Base-by-base conservation (phyloP, 192 early-diverging fungal species). In the Coemansia sp. region DNA sequence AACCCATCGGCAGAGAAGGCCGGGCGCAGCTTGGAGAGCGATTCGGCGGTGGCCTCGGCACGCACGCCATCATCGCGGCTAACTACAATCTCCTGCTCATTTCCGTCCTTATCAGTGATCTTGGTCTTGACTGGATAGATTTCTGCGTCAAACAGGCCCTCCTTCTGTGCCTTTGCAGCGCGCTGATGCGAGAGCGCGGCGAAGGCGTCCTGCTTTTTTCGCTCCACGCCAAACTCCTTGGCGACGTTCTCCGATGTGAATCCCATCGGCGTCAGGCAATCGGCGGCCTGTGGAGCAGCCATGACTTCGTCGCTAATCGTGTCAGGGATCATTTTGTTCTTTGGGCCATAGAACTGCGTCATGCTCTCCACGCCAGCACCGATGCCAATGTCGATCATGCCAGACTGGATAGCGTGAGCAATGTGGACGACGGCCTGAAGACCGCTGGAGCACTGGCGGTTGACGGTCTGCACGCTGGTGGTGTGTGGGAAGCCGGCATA, bases 221-320 rank as follows among this genome's bases (percentile, higher is more conserved):
- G 93, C 36, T 89, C 82, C 34, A 99, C 74, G 34, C 87, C 85
- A 84, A 90, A 99, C 28, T 99, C 88, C 34, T 83, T 71, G 50
- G 95, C 92, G 58, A 99, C 97, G 84, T 97, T 97, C 83, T 99
- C 97, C 40, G 95, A 98, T 37, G 95, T 99, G 69, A 92, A 90
- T 65, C 92, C 92, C 92, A 94, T 94, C 33, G 92, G 92, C 61
- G 92, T 83, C 61, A 93, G 83, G 70, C 93, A 94, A 83, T 96
- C 93, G 40, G 89, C 89, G 60, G 88, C 90, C 50, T 89, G 80
- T 16, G 81, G 83, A 60, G 74, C 88, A 9, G 86, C 88, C 61
- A 89, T 84, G 50, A 97, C 90, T 59, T 87, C 87, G 43, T 92
- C 88, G 57, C 89, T 92, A 62, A 85, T 77, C 37, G 86, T 83